Evolutionary conservation across 139 green algal species (phyloP).

Genomic region (Chlorella sp.): DNA sequence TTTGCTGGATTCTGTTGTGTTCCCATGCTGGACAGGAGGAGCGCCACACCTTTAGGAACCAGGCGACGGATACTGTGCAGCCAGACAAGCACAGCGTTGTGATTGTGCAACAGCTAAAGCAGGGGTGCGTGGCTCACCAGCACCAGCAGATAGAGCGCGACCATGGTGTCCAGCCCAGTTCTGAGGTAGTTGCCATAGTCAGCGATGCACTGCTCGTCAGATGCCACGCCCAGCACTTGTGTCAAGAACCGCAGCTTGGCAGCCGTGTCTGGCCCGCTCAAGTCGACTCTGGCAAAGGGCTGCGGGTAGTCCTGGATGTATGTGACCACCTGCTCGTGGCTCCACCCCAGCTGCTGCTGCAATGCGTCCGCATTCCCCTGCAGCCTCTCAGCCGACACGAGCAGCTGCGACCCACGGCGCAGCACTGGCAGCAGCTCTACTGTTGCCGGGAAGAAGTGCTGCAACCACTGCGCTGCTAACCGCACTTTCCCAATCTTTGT

Average conservation of each 20-base stretch:
- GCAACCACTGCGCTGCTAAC: not conserved
- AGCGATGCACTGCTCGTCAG: not conserved
- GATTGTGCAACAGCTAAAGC: not conserved
- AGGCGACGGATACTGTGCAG: too few relatives aligned
- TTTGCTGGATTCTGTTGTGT: too few relatives aligned
- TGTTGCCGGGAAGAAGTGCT: not conserved
- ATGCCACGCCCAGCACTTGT: not conserved
- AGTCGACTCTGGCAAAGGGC: not conserved
- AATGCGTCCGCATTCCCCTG: not conserved
- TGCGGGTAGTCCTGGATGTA: not conserved
- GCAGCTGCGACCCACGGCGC: not conserved
- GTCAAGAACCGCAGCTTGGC: not conserved
- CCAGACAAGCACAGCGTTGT: not conserved
- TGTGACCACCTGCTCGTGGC: not conserved
- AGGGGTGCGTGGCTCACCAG: not conserved
- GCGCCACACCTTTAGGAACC: too few relatives aligned
- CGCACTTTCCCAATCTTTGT: too few relatives aligned
- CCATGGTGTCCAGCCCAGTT: not conserved
- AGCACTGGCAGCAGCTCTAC: not conserved
- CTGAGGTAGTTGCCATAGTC: not conserved
- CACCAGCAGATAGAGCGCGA: not conserved
- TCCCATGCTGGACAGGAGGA: too few relatives aligned
- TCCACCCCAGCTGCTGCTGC: constrained; percentile 1
- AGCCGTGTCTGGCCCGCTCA: not conserved
- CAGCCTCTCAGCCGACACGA: not conserved